phyloP scores from a whole-genome alignment of 371 early-diverging fungal genomes.

The Lichtheimia ramosa region DNA sequence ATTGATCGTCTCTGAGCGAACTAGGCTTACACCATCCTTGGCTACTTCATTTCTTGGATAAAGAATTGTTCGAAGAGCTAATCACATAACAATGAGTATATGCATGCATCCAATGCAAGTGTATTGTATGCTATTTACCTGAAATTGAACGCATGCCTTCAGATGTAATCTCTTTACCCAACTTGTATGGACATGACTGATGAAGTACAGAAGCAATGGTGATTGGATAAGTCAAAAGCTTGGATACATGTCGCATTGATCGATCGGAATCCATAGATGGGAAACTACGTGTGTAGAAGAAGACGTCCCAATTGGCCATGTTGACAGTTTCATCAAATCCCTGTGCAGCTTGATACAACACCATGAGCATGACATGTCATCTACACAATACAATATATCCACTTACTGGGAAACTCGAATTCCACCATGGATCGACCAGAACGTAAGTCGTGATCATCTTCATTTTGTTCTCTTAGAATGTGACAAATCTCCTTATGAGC shows the following conservation, averaged over 20 bases:
- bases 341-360: constrained; percentile 54
- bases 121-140: constrained; percentile 37
- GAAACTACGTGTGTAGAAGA: constrained; percentile 82
- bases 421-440: constrained; percentile 77
- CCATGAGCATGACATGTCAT: background rate
- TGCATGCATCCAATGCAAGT: too few species aligned
- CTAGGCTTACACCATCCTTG: constrained; percentile 43
- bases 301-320: constrained; percentile 81
- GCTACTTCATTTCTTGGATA: constrained; percentile 55
- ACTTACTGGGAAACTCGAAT: constrained; percentile 80
- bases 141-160: constrained; percentile 74
- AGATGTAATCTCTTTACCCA: constrained; percentile 66
- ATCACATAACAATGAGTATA: background rate
- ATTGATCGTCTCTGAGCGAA: constrained; percentile 63
- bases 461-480: constrained; percentile 70
- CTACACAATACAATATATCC: background rate
- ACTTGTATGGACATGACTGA: constrained; percentile 71
- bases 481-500: constrained; percentile 62
- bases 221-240: constrained; percentile 80
- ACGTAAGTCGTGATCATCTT: constrained; percentile 85
- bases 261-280: constrained; percentile 73
- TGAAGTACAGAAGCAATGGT: constrained; percentile 81
- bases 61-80: constrained; percentile 72
- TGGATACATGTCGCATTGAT: constrained; percentile 81
- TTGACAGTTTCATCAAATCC: constrained; percentile 79